phyloP scores from a whole-genome alignment of 306 rosid genomes.

The Canavalia ensiformis region DNA sequence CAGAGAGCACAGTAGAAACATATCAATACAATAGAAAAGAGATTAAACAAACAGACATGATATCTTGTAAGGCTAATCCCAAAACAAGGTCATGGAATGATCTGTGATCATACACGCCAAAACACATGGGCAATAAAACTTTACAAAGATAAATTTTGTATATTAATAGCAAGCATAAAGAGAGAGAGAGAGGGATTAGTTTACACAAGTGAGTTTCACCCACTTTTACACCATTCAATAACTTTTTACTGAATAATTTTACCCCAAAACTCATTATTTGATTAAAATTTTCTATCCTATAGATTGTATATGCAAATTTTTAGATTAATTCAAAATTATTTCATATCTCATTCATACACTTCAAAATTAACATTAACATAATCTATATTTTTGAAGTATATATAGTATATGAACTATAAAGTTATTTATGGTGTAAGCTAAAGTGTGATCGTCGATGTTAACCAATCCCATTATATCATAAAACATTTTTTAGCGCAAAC shows the following conservation, averaged over 20 bases:
- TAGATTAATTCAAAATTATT: background rate
- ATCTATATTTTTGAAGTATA: background rate
- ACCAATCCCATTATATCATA: slow-evolving; percentile 33
- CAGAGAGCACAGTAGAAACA: slow-evolving; percentile 42
- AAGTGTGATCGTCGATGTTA: too few relatives aligned
- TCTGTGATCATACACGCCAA: slow-evolving; percentile 7
- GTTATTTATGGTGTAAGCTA: background rate
- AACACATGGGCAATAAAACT: slow-evolving; percentile 6
- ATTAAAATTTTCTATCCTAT: background rate
- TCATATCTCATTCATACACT: background rate
- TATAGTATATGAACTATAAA: background rate
- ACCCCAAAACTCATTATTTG: too few relatives aligned
- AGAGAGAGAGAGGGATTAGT: too few relatives aligned
- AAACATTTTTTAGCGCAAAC: background rate
- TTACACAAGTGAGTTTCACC: background rate
- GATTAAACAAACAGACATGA: background rate
- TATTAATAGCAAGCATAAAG: background rate
- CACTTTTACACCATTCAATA: too few relatives aligned
- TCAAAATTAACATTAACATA: background rate
- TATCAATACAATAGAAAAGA: slow-evolving; percentile 32
- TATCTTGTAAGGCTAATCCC: slow-evolving; percentile 19
- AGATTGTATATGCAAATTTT: background rate
- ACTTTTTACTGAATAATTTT: too few relatives aligned
- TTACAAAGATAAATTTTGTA: slow-evolving; percentile 20
- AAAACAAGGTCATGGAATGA: slow-evolving; percentile 26